Conservation (phyloP, 768 basidiomycete species). For the Solioccasus polychromus region DNA sequence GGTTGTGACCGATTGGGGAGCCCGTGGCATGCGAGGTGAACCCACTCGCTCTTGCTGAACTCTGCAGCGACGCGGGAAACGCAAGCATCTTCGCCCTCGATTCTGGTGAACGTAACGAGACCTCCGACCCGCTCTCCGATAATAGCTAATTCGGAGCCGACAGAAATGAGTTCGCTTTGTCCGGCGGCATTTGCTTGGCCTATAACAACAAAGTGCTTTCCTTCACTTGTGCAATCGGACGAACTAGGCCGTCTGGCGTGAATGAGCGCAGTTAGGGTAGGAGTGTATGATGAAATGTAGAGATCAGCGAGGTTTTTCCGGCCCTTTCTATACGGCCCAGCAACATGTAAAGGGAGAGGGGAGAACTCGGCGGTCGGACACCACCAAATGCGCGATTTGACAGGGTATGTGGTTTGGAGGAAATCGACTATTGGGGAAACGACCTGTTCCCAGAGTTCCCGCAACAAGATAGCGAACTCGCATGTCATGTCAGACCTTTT, state of each 20-base stretch:
- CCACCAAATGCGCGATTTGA: too few species aligned
- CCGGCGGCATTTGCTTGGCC: conserved; percentile 1
- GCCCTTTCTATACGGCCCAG: too few species aligned
- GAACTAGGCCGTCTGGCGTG: background rate
- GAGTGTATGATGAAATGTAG: too few species aligned
- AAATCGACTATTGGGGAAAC: background rate
- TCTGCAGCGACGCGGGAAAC: background rate
- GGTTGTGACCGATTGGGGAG: too few species aligned
- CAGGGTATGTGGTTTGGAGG: background rate
- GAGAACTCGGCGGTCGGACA: too few species aligned
- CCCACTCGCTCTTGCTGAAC: conserved; percentile 5
- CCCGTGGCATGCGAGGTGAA: background rate
- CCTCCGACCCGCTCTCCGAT: background rate
- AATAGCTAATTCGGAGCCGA: background rate
- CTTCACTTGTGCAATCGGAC: background rate
- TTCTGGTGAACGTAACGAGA: background rate
- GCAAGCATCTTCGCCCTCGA: background rate
- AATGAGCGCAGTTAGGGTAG: too few species aligned
- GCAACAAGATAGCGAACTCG: background rate
- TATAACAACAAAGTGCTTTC: conserved; percentile 2
- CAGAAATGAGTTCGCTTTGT: background rate
- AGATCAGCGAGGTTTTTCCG: too few species aligned
- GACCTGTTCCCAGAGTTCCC: background rate
- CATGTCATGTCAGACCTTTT: too few species aligned
- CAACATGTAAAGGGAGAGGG: too few species aligned